Percentiles rank a stretch among this genome's conserved stretches.
Conservation (phyloP, 2,329 filamentous ascomycete species). For the Biscogniauxia mediterranea region DNA sequence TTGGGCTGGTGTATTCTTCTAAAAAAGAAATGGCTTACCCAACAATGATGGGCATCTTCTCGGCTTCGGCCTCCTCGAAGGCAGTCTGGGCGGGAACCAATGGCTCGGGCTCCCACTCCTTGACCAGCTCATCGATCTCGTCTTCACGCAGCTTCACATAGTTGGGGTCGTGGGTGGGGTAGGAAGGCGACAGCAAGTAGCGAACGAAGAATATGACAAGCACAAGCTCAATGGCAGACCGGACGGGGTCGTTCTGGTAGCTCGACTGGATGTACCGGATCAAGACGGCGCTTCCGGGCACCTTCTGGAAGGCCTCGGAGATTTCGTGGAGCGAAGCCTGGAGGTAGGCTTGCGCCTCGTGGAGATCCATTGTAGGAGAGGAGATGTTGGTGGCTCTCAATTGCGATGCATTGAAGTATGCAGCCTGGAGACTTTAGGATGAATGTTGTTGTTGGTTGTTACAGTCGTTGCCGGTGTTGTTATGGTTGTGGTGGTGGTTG, state of each 20-base stretch:
- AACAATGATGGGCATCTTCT: slow-evolving; percentile 82
- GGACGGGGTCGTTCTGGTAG: slow-evolving; percentile 95
- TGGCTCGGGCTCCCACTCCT: slow-evolving; percentile 94
- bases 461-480: too few species aligned
- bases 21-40: slow-evolving; percentile 61
- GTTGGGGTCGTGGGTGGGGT: slow-evolving; percentile 86
- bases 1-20: too few species aligned
- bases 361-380: slow-evolving; percentile 55
- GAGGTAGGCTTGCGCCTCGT: slow-evolving; percentile 56
- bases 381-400: not conserved
- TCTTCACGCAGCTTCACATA: slow-evolving; percentile 88
- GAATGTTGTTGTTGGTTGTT: not conserved
- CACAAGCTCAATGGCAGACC: slow-evolving; percentile 89
- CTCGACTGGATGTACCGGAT: slow-evolving; percentile 94
- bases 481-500: not conserved
- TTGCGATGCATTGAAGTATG: not conserved
- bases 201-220: slow-evolving; percentile 93
- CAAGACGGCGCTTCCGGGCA: slow-evolving; percentile 91
- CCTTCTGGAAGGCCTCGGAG: slow-evolving; percentile 73
- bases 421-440: not conserved
- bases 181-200: slow-evolving; percentile 87
- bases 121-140: slow-evolving; percentile 95
- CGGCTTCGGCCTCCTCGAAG: slow-evolving; percentile 77
- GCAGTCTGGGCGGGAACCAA: slow-evolving; percentile 72
- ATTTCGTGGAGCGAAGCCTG: slow-evolving; percentile 52